Percentiles rank a stretch among this genome's conserved stretches.
Conservation (phyloP, 345 rosid species). For the Noccaea bulbosa region DNA sequence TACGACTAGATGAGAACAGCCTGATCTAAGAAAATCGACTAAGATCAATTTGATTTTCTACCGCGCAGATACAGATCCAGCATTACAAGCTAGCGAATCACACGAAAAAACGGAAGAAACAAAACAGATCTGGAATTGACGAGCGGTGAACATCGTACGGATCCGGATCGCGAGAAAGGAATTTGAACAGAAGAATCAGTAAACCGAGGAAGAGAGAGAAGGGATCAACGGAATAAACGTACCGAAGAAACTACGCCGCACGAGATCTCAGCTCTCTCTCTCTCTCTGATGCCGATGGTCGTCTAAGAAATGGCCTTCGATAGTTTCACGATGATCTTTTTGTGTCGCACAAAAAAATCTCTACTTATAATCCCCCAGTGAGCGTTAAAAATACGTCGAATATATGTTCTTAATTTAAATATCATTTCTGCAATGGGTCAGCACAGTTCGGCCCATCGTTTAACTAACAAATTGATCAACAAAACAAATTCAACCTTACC, state of each 20-base stretch:
- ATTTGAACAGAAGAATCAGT: slow-evolving; percentile 7
- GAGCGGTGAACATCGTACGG: slow-evolving; percentile 9
- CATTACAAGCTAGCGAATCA: slow-evolving; percentile 25
- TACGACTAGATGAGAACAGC: background rate
- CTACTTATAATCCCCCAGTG: slow-evolving; percentile 26
- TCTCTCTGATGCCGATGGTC: slow-evolving; percentile 28
- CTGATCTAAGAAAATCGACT: slow-evolving; percentile 12
- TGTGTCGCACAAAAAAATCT: slow-evolving; percentile 19
- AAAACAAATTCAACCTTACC: background rate
- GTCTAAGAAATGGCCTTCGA: slow-evolving; percentile 25
- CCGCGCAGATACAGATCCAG: slow-evolving; percentile 30
- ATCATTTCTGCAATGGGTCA: background rate
- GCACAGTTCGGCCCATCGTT: slow-evolving; percentile 20
- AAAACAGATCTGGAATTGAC: slow-evolving; percentile 32
- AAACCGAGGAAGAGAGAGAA: background rate
- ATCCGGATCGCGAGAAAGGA: background rate
- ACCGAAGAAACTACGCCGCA: slow-evolving; percentile 31
- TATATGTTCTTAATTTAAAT: slow-evolving; percentile 2
- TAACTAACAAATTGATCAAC: background rate
- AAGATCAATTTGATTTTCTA: background rate
- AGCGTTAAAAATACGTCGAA: slow-evolving; percentile 47
- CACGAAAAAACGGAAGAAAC: slow-evolving; percentile 8
- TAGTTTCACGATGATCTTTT: slow-evolving; percentile 28
- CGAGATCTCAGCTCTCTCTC: slow-evolving; percentile 35
- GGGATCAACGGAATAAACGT: slow-evolving; percentile 9